Evolutionary conservation across 345 rosid species (phyloP), one percentile per base, ranked within the genome.

Genomic region (Erysimum cheiranthoides): DNA sequence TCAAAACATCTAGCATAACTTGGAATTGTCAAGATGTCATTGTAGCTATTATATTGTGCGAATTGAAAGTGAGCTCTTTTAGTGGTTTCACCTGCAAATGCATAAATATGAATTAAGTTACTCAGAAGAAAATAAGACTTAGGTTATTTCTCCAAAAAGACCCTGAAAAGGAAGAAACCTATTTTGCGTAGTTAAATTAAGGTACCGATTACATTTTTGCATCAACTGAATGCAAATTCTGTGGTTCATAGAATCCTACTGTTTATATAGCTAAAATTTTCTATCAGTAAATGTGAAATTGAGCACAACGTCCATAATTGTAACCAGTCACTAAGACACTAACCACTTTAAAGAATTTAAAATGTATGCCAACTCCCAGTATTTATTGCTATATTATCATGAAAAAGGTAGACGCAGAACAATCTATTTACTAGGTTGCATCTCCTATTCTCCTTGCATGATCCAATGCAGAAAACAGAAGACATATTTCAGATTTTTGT

Each of bases 11-110:
- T 82, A 87, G 79, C 99, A 95, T 92, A 75, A 95, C 98, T 74
- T 92, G 98, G 81, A 92, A 95, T 72, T 95, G 99, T 40, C 97
- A 93, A 73, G 99, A 90, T 16, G 99, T 95, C 99, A 95, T 95
- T 61, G 97, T 80, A 61, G 99, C 98, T 32, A 84, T 87, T 87
- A 95, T 92, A 75, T 89, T 85, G 50, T 64, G 84, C 17, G 98
- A 90, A 78, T 92, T 89, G 83, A 95, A 95, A 46, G 89, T 81
- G 52, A 95, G 97, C 85, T 95, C 99, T 79, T 95, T 90, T 64
- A 95, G 86, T 31, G 99, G 98, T 86, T 95, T 95, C 86, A 95
- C 86, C 99, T 95, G 85, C 70, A 85, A 73, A 18, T 59, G 47
- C 42, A 61, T 13, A 61, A 73, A 75, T 40, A 28, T 21, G 49